A percentile compares a stretch with the other conserved stretches of the same genome.
Evolutionary conservation across 169 alveolate genomes (phyloP).

Genomic region (Babesia ovis): DNA sequence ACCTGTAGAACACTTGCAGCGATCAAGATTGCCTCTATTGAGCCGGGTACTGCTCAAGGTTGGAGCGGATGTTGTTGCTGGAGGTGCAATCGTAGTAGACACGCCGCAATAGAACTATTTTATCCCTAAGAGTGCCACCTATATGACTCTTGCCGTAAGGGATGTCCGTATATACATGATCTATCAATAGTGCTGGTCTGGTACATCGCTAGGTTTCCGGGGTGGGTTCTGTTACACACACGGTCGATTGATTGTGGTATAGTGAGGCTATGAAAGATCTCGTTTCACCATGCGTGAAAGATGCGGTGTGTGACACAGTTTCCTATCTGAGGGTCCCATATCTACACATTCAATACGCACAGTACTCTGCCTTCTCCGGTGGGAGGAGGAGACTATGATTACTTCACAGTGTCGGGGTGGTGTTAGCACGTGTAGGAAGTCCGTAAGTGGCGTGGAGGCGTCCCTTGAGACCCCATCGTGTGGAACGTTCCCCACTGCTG

Average conservation of each 20-base stretch:
- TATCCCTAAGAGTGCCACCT: too few relatives aligned
- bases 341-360: not conserved
- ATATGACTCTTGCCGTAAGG: too few relatives aligned
- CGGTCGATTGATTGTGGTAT: too few relatives aligned
- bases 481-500: constrained; percentile 32
- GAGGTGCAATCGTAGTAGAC: constrained; percentile 36
- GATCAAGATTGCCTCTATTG: constrained; percentile 25
- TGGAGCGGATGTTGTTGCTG: constrained; percentile 56
- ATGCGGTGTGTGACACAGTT: too few relatives aligned
- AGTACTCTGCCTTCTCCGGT: not conserved
- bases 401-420: not conserved
- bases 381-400: not conserved
- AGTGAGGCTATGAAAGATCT: too few relatives aligned
- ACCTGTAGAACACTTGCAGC: not conserved
- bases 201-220: too few relatives aligned
- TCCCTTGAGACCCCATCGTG: constrained; percentile 34
- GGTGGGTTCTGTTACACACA: too few relatives aligned
- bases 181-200: too few relatives aligned
- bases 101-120: constrained; percentile 3
- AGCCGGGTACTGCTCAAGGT: constrained; percentile 44
- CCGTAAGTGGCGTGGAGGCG: not conserved
- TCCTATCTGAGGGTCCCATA: too few relatives aligned
- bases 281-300: too few relatives aligned
- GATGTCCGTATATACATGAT: too few relatives aligned
- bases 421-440: not conserved